Conservation (phyloP, 2,329 filamentous ascomycete species). For the Arthrobotrys conoides region DNA sequence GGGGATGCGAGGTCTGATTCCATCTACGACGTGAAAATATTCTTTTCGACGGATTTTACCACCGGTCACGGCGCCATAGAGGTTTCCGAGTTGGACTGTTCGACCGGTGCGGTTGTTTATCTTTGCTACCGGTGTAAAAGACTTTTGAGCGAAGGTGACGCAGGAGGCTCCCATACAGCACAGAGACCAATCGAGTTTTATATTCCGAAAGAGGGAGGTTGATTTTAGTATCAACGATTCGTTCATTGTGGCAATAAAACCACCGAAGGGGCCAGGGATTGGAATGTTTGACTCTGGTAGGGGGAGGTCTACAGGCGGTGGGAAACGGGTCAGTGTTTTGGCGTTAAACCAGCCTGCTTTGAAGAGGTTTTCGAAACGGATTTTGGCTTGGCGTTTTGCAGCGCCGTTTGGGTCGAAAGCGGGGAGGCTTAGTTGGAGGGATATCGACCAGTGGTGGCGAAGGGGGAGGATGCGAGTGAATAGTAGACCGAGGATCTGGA, state of each 20-base stretch:
- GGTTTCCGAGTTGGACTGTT: constrained; percentile 24
- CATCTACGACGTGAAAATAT: constrained; percentile 31
- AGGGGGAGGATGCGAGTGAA: constrained; percentile 25
- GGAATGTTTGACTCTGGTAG: not conserved
- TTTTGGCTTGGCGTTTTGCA: not conserved
- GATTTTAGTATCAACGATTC: constrained; percentile 48
- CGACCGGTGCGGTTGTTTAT: constrained; percentile 44
- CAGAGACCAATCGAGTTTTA: constrained; percentile 41
- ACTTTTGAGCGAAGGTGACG: not conserved
- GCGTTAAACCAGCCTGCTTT: constrained; percentile 43
- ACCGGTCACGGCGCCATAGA: constrained; percentile 28
- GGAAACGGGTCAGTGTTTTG: constrained; percentile 6
- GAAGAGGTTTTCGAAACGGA: constrained; percentile 13
- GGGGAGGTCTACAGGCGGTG: constrained; percentile 25
- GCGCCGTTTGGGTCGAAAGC: not conserved
- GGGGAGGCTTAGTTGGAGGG: constrained; percentile 22
- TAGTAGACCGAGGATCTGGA: constrained; percentile 45
- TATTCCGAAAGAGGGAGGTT: not conserved
- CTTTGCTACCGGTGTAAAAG: constrained; percentile 26
- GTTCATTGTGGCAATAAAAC: constrained; percentile 37
- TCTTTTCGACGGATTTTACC: constrained; percentile 38
- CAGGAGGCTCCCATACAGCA: constrained; percentile 28
- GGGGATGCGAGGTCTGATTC: constrained; percentile 39
- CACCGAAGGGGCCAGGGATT: constrained; percentile 41
- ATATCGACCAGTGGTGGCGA: constrained; percentile 15